Evolutionary conservation across 768 basidiomycete genomes (phyloP).

Genomic region (Pilatotrama ljubarskyi): DNA sequence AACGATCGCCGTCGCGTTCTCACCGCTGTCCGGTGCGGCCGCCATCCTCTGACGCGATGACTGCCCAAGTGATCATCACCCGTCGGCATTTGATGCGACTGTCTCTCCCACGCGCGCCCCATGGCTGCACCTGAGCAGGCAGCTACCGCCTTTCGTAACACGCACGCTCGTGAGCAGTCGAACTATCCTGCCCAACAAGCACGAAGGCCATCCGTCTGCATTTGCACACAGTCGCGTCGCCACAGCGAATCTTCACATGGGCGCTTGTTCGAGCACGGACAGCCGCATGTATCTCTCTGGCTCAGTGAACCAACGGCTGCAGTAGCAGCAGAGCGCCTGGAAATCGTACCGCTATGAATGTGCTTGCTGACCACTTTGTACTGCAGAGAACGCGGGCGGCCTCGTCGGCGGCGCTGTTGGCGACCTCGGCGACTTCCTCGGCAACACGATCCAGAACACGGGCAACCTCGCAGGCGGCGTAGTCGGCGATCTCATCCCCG

Average conservation of each 20-base stretch:
- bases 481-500: background rate
- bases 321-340: no score
- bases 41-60: background rate
- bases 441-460: background rate
- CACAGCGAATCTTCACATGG: background rate
- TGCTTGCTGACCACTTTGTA: background rate
- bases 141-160: background rate
- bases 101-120: background rate
- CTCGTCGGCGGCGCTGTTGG: background rate
- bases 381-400: background rate
- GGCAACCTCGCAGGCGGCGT: background rate
- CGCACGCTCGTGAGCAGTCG: no score
- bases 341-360: no score
- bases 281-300: background rate
- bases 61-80: constrained; percentile 5
- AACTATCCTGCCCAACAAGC: background rate
- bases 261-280: background rate
- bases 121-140: background rate
- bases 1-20: background rate
- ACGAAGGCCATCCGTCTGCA: background rate
- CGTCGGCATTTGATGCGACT: background rate
- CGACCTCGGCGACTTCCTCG: background rate
- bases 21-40: background rate
- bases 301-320: no score
- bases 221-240: background rate